Evolutionary conservation across 768 basidiomycete genomes (phyloP), one percentile per base, ranked within the genome.

Genomic region (Lentinula sp.): DNA sequence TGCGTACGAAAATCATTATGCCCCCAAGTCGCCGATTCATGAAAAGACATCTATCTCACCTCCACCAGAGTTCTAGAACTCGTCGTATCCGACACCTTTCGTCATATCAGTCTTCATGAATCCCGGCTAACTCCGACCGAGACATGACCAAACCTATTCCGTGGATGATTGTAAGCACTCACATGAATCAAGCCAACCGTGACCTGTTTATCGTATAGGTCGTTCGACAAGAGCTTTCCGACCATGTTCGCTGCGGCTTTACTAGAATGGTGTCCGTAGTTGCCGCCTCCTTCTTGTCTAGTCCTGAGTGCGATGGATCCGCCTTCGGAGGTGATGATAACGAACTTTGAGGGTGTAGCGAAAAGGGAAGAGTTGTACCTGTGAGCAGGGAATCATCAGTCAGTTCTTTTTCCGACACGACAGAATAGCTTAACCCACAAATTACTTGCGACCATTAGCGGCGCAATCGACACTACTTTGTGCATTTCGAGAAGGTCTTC

Each of bases 241-340:
- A 77, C 71, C 80, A 82, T 82, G 62, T 82, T 81, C 5, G 70
- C 73, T 20, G 80, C 80, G 1, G 75, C 77, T 67, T 82, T 82
- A 60, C 72, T 75, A 1, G 76, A 79, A 63, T 81, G 80, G 65
- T 81, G 80, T 16, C 77, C 79, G 61, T 76, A 80, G 66, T 79
- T 81, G 12, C 78, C 77, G 1, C 78, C 78, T 37, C 79, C 79
- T 70, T 82, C 80, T 43, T 71, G 72, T 63, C 69, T 66, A 0
- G 78, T 80, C 5, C 79, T 69, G 12, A 81, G 69, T 35, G 66
- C 66, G 59, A 80, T 75, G 3, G 78, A 79, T 0, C 78, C 80
- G 6, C 75, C 78, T 70, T 82, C 80, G 3, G 78, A 77, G 2
- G 78, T 78, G 23, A 81, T 71, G 4, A 80, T 68, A 35, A 80